Evolutionary conservation across 2,329 filamentous ascomycete species (phyloP).

Genomic region (Laburnicola sp.): DNA sequence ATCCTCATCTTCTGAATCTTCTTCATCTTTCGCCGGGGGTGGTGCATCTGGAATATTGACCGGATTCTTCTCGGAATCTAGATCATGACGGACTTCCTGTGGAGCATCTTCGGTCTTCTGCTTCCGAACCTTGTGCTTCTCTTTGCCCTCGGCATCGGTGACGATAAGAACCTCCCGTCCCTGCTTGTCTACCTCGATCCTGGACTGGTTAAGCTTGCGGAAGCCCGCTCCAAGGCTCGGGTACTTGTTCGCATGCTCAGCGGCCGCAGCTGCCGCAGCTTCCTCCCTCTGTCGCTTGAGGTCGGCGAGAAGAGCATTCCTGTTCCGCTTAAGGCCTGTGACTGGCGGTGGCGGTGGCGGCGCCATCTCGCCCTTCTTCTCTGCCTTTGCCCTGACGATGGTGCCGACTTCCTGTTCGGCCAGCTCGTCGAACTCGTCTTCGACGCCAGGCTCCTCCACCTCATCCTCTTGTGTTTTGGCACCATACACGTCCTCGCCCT

Average conservation of each 20-base stretch:
- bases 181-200: slow-evolving; percentile 59
- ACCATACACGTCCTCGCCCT: slow-evolving; percentile 61
- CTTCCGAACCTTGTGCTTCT: slow-evolving; percentile 64
- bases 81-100: slow-evolving; percentile 46
- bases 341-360: slow-evolving; percentile 41
- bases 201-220: slow-evolving; percentile 56
- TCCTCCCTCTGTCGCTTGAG: slow-evolving; percentile 59
- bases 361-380: slow-evolving; percentile 59
- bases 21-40: slow-evolving; percentile 36
- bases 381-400: slow-evolving; percentile 61
- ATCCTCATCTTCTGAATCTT: slow-evolving; percentile 58
- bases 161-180: slow-evolving; percentile 62
- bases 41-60: slow-evolving; percentile 47
- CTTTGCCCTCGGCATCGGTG: slow-evolving; percentile 62
- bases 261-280: slow-evolving; percentile 48
- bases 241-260: slow-evolving; percentile 43
- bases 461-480: slow-evolving; percentile 42
- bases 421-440: slow-evolving; percentile 56
- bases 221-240: slow-evolving; percentile 59
- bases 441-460: slow-evolving; percentile 39
- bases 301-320: slow-evolving; percentile 63
- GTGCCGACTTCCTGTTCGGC: slow-evolving; percentile 70
- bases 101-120: slow-evolving; percentile 44
- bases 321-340: slow-evolving; percentile 55
- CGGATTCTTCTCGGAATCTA: slow-evolving; percentile 51